These are phyloP conservation scores for Fusarium compactum DNA, from an alignment of 2,329 filamentous ascomycete genomes.

Conservation along the genomic window DNA sequence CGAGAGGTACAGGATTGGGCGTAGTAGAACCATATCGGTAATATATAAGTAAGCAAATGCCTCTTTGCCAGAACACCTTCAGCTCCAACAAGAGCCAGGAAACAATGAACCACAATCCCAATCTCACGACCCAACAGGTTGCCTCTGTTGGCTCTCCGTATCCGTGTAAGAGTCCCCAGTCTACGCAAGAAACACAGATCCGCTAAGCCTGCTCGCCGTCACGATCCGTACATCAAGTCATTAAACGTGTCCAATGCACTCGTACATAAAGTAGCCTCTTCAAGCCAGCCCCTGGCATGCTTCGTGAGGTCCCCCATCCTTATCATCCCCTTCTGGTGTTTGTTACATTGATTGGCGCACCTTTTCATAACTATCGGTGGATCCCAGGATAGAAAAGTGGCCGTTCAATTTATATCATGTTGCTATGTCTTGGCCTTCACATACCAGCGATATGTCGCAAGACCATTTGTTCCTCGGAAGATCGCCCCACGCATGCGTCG, in stretches of 20 bases:
- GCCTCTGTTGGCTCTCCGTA: slow-evolving; percentile 36
- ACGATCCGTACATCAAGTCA: slow-evolving; percentile 36
- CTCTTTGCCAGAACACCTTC: slow-evolving; percentile 42
- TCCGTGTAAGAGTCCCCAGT: slow-evolving; percentile 39
- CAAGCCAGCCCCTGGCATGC: not conserved
- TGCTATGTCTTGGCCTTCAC: not conserved
- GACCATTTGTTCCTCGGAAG: slow-evolving; percentile 1
- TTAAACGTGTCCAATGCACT: slow-evolving; percentile 33
- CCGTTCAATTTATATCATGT: slow-evolving; percentile 5
- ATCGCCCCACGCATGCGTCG: slow-evolving; percentile 19
- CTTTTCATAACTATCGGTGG: not conserved
- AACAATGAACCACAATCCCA: slow-evolving; percentile 10
- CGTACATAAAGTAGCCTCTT: slow-evolving; percentile 23
- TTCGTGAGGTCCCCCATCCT: not conserved
- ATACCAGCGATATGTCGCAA: not conserved
- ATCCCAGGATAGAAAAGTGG: not conserved
- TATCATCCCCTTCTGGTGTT: slow-evolving; percentile 7
- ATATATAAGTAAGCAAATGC: slow-evolving; percentile 33
- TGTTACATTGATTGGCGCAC: not conserved
- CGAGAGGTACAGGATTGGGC: slow-evolving; percentile 4
- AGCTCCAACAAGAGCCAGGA: slow-evolving; percentile 39
- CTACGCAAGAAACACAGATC: slow-evolving; percentile 42
- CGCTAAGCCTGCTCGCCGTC: slow-evolving; percentile 39
- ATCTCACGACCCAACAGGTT: slow-evolving; percentile 34
- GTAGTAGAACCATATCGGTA: slow-evolving; percentile 27